These are phyloP conservation scores for Lipomyces starkeyi DNA, from an alignment of 805 yeast species.

Conservation along the genomic window DNA sequence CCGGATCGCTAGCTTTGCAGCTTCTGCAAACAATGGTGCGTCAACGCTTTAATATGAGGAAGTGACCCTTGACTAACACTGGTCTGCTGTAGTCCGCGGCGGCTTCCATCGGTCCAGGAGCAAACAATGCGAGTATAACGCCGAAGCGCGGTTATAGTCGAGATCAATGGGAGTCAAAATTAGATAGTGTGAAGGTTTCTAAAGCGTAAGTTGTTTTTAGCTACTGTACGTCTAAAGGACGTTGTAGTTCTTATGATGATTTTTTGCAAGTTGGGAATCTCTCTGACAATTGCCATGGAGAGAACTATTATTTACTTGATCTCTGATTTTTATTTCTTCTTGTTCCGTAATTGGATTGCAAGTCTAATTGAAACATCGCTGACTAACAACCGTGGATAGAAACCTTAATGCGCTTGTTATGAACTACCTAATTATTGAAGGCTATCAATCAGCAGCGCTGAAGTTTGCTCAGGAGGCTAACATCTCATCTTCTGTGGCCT, in stretches of 20 bases:
- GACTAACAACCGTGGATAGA: conserved; percentile 12
- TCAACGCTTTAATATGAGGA: background rate
- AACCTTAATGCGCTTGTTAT: conserved; percentile 61
- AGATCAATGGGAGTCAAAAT: conserved; percentile 43
- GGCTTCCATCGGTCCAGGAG: conserved; percentile 11
- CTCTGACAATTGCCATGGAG: conserved; percentile 41
- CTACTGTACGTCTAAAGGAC: background rate
- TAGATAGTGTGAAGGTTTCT: conserved; percentile 39
- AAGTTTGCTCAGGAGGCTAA: conserved; percentile 63
- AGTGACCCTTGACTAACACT: background rate
- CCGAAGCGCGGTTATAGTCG: conserved; percentile 32
- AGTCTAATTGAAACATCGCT: background rate
- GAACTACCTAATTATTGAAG: conserved; percentile 78
- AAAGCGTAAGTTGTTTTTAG: conserved; percentile 30
- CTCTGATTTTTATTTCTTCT: conserved; percentile 23
- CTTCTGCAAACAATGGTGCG: conserved; percentile 21
- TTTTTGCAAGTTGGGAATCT: conserved; percentile 41
- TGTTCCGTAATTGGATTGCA: conserved; percentile 7
- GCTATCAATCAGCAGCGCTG: conserved; percentile 70
- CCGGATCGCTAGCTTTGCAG: conserved; percentile 12
- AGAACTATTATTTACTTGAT: conserved; percentile 32
- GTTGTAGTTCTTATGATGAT: conserved; percentile 26
- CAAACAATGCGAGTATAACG: background rate
- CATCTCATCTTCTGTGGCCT: conserved; percentile 48
- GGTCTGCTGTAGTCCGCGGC: conserved; percentile 20